phyloP scores from a whole-genome alignment of 352 stramenopile species.

The Globisporangium radiosum region DNA sequence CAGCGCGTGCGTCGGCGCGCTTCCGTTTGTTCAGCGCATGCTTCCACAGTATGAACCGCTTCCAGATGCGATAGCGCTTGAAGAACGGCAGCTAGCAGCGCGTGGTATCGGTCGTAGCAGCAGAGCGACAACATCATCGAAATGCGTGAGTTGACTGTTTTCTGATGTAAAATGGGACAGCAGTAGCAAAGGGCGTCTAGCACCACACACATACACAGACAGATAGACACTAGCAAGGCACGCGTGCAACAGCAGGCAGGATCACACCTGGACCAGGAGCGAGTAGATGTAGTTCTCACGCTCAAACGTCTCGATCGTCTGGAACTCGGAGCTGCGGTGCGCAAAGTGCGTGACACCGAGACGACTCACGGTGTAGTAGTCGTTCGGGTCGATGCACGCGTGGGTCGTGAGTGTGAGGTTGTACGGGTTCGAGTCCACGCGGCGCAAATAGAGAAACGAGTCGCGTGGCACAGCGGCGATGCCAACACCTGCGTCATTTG shows the following conservation, averaged over 20 bases:
- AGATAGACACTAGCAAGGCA: too few species aligned
- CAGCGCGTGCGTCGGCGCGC: constrained; percentile 24
- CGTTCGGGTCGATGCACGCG: constrained; percentile 50
- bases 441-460: constrained; percentile 71
- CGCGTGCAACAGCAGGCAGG: neutral
- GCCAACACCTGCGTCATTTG: neutral
- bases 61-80: constrained; percentile 86
- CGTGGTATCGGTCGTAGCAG: too few species aligned
- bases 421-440: constrained; percentile 74
- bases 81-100: constrained; percentile 80
- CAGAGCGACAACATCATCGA: neutral
- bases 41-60: constrained; percentile 88
- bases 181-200: too few species aligned
- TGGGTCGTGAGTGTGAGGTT: constrained; percentile 62
- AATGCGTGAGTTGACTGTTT: too few species aligned
- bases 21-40: constrained; percentile 50
- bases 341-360: constrained; percentile 88
- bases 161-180: too few species aligned
- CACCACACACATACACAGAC: too few species aligned
- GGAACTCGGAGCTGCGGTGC: constrained; percentile 78
- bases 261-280: constrained; percentile 55
- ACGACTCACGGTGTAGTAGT: constrained; percentile 90
- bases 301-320: constrained; percentile 85
- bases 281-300: constrained; percentile 89
- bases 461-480: constrained; percentile 26